Percentiles rank a stretch among this genome's conserved stretches.
Evolutionary conservation across 2,329 filamentous ascomycete genomes (phyloP).

Genomic region (Rhinocladiella similis): DNA sequence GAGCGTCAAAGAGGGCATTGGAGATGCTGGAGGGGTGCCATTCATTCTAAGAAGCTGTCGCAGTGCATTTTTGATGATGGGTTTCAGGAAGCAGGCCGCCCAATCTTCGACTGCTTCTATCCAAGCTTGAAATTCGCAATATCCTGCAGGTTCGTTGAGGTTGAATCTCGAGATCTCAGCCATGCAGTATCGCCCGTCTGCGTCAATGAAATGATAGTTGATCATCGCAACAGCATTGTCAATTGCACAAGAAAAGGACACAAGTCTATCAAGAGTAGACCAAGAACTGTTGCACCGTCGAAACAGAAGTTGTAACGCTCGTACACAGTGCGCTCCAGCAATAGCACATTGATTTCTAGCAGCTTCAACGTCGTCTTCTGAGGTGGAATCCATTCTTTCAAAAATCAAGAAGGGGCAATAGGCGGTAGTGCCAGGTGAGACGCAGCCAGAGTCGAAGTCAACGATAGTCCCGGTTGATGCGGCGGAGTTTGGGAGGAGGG

Average conservation of each 20-base stretch:
- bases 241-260: constrained; percentile 28
- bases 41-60: constrained; percentile 20
- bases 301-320: constrained; percentile 24
- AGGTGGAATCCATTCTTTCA: constrained; percentile 20
- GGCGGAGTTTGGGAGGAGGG: constrained; percentile 22
- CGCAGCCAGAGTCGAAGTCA: constrained; percentile 20
- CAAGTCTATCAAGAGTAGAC: constrained; percentile 18
- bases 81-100: constrained; percentile 22
- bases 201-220: constrained; percentile 27
- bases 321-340: constrained; percentile 24
- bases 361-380: constrained; percentile 24
- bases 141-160: constrained; percentile 20
- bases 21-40: constrained; percentile 23
- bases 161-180: constrained; percentile 27
- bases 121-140: constrained; percentile 26
- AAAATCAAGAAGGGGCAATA: constrained; percentile 27
- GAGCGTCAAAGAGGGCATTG: constrained; percentile 21
- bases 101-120: constrained; percentile 29
- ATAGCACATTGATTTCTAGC: constrained; percentile 29
- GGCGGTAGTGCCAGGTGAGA: constrained; percentile 18
- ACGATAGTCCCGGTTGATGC: constrained; percentile 22
- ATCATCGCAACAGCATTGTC: constrained; percentile 25
- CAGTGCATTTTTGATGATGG: constrained; percentile 23
- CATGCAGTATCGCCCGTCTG: constrained; percentile 22
- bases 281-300: constrained; percentile 13